Percentiles rank a stretch among this genome's conserved stretches.
These are phyloP conservation scores for Leccinum ambiguum DNA, from an alignment of 1,284 basidiomycete species.

Conservation along the genomic window DNA sequence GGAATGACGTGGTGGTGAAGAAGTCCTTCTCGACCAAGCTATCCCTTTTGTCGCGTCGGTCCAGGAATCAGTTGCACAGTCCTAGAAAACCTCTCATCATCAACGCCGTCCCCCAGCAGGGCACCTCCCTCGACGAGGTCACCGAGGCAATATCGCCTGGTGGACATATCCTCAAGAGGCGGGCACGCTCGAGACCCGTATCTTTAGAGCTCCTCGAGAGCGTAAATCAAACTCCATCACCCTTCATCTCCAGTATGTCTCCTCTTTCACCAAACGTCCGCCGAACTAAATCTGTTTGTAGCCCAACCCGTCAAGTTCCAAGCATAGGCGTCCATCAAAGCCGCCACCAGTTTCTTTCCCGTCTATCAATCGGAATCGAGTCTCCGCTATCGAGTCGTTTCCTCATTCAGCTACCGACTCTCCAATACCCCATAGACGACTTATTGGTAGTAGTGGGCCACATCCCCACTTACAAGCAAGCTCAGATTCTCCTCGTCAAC, in stretches of 20 bases:
- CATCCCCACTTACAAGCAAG: constrained; percentile 21
- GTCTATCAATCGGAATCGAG: constrained; percentile 28
- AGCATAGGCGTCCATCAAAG: constrained; percentile 16
- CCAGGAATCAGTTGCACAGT: constrained; percentile 27
- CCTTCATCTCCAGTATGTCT: constrained; percentile 42
- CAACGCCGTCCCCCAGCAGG: constrained; percentile 37
- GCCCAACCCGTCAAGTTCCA: constrained; percentile 21
- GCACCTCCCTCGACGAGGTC: constrained; percentile 48
- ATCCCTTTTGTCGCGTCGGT: constrained; percentile 25
- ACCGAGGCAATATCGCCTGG: constrained; percentile 69
- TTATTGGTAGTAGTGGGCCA: constrained; percentile 35
- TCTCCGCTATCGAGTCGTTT: constrained; percentile 7
- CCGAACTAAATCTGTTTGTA: constrained; percentile 18
- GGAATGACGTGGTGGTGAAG: constrained; percentile 32
- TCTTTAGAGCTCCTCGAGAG: constrained; percentile 63
- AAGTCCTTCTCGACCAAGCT: constrained; percentile 28
- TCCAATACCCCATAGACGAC: constrained; percentile 48
- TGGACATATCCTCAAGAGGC: constrained; percentile 69
- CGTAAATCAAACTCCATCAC: constrained; percentile 40
- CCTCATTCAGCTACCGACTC: constrained; percentile 39
- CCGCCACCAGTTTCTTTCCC: constrained; percentile 35
- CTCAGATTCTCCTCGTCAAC: constrained; percentile 27
- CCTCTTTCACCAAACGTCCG: constrained; percentile 7
- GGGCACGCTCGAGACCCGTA: constrained; percentile 65
- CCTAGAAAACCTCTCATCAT: constrained; percentile 30